A percentile compares a stretch with the other conserved stretches of the same genome.
Evolutionary conservation across 768 basidiomycete species (phyloP).

Genomic region (Rickenella mellea): DNA sequence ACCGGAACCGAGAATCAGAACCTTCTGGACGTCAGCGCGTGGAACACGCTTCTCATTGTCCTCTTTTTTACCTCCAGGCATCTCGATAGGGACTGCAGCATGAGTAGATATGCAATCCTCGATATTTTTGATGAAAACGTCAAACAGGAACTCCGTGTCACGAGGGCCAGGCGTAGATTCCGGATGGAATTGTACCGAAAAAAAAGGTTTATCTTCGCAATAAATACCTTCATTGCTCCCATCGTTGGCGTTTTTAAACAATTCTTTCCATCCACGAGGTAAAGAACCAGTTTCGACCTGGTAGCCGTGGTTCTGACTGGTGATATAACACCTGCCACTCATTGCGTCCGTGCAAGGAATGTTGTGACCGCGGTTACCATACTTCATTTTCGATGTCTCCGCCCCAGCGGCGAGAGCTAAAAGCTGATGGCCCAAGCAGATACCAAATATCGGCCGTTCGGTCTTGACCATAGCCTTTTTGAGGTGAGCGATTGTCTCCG

Average conservation of each 20-base stretch:
- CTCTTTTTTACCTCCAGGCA: slow-evolving; percentile 74
- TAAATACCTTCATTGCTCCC: slow-evolving; percentile 97
- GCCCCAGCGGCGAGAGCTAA: slow-evolving; percentile 93
- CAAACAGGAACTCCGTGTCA: slow-evolving; percentile 98
- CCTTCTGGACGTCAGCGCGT: slow-evolving; percentile 77
- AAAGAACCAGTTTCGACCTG: slow-evolving; percentile 81
- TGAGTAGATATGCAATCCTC: slow-evolving; percentile 58
- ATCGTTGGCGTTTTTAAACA: slow-evolving; percentile 96
- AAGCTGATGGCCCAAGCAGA: slow-evolving; percentile 96
- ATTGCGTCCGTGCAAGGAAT: slow-evolving; percentile 93
- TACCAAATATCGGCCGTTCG: slow-evolving; percentile 90
- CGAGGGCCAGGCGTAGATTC: slow-evolving; percentile 94
- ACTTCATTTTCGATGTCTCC: slow-evolving; percentile 97
- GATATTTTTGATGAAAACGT: slow-evolving; percentile 89
- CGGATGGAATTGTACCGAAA: slow-evolving; percentile 99
- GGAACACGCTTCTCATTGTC: slow-evolving; percentile 72
- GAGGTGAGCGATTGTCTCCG: slow-evolving; percentile 60
- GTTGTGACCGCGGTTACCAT: slow-evolving; percentile 98
- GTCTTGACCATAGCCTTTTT: slow-evolving; percentile 57
- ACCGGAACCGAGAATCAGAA: slow-evolving; percentile 94
- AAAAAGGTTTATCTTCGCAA: slow-evolving; percentile 86
- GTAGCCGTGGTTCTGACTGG: slow-evolving; percentile 97
- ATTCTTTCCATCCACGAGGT: slow-evolving; percentile 80
- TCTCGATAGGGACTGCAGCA: slow-evolving; percentile 44
- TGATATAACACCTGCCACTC: slow-evolving; percentile 96